Evolutionary conservation across 306 rosid genomes (phyloP).

Genomic region (Malus sieversii): DNA sequence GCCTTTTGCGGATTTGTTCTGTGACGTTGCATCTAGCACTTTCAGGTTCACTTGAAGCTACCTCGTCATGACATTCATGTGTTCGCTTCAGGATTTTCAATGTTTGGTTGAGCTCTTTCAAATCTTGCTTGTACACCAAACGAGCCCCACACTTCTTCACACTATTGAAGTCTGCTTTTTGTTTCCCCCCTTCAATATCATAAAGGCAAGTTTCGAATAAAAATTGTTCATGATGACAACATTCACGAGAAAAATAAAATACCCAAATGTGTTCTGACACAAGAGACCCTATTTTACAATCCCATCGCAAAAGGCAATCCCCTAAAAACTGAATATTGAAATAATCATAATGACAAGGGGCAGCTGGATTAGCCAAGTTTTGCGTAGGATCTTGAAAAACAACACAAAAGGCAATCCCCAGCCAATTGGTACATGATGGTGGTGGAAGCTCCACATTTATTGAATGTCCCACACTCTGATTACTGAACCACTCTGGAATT

Average conservation of each 20-base stretch:
- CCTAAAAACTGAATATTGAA: too few relatives aligned
- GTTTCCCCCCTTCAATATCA: not conserved
- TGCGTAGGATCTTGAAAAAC: not conserved
- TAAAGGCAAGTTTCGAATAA: not conserved
- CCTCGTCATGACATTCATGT: too few relatives aligned
- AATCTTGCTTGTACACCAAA: not conserved
- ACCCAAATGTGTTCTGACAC: not conserved
- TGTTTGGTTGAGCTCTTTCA: not conserved
- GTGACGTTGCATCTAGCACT: too few relatives aligned
- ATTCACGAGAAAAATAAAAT: not conserved
- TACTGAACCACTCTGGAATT: slow-evolving; percentile 2
- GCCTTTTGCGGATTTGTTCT: too few relatives aligned
- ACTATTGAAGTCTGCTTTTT: not conserved
- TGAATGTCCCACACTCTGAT: not conserved
- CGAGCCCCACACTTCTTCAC: not conserved
- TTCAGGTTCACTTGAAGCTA: too few relatives aligned
- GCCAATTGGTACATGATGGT: not conserved
- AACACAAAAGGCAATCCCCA: not conserved
- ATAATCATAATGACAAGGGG: not conserved
- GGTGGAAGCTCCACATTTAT: not conserved
- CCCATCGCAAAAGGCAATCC: too few relatives aligned
- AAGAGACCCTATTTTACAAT: too few relatives aligned
- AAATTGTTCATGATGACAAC: not conserved
- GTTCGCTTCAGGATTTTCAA: too few relatives aligned
- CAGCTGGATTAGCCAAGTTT: not conserved